Conservation (phyloP, 2,329 filamentous ascomycete genomes). For the Trichoderma cornu-damae region DNA sequence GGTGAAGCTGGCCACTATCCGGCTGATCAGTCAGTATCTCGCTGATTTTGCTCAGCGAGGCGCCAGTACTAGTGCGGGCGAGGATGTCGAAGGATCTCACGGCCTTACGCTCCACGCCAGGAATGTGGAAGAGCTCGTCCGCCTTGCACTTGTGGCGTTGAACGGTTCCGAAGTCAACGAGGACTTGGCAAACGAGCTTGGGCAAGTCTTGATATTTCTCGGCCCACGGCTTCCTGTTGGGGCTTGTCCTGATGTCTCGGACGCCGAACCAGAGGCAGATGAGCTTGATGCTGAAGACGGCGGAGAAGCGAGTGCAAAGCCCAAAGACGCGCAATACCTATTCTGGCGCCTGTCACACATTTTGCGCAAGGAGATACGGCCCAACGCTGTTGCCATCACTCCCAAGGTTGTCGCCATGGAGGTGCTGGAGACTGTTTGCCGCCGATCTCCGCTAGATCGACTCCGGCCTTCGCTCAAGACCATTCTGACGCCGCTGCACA, state of each 20-base stretch:
- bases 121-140: slow-evolving; percentile 57
- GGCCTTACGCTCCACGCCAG: slow-evolving; percentile 63
- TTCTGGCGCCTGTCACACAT: slow-evolving; percentile 74
- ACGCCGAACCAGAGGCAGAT: slow-evolving; percentile 38
- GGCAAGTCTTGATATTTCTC: slow-evolving; percentile 79
- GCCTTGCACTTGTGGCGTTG: slow-evolving; percentile 49
- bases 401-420: slow-evolving; percentile 72
- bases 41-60: slow-evolving; percentile 67
- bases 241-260: slow-evolving; percentile 36
- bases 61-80: slow-evolving; percentile 40
- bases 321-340: slow-evolving; percentile 60
- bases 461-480: slow-evolving; percentile 59
- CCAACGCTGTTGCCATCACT: slow-evolving; percentile 58
- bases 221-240: slow-evolving; percentile 49
- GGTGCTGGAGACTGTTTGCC: slow-evolving; percentile 65
- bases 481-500: slow-evolving; percentile 61
- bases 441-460: slow-evolving; percentile 52
- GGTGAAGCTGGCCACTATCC: slow-evolving; percentile 72
- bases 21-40: slow-evolving; percentile 71
- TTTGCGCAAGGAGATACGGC: slow-evolving; percentile 67
- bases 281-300: slow-evolving; percentile 42
- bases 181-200: slow-evolving; percentile 69
- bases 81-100: slow-evolving; percentile 63
- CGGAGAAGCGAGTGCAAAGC: slow-evolving; percentile 33
- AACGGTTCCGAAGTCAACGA: slow-evolving; percentile 62